Conservation (phyloP, 169 alveolate species). For the Ichthyophthirius multifiliis region DNA sequence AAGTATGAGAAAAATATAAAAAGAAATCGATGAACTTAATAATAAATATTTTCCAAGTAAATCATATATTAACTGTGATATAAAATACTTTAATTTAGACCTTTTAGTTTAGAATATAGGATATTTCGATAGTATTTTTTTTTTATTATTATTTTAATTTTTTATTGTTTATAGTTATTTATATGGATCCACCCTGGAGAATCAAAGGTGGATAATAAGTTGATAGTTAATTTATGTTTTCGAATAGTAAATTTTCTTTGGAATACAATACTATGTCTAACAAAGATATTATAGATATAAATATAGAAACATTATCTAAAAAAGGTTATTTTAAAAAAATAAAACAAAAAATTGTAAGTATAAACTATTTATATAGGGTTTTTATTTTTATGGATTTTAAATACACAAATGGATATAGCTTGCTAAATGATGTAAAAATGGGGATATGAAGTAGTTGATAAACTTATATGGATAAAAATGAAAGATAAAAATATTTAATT, state of each 20-base stretch:
- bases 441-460: conserved; percentile 80
- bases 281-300: conserved; percentile 67
- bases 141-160: not conserved
- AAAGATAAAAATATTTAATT: conserved; percentile 59
- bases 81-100: conserved; percentile 69
- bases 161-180: conserved; percentile 30
- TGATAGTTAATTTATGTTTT: conserved; percentile 76
- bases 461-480: conserved; percentile 70
- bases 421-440: conserved; percentile 71
- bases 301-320: conserved; percentile 57
- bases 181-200: conserved; percentile 83
- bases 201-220: conserved; percentile 77
- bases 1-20: not conserved
- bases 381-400: conserved; percentile 67
- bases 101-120: conserved; percentile 62
- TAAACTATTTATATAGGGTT: not conserved
- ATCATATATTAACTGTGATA: conserved; percentile 70
- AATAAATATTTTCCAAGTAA: not conserved
- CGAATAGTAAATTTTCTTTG: conserved; percentile 67
- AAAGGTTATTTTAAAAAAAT: conserved; percentile 51
- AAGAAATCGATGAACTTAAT: not conserved
- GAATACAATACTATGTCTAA: conserved; percentile 73
- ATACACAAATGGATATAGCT: conserved; percentile 63
- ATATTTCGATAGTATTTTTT: conserved; percentile 49
- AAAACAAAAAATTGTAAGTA: too few relatives aligned